Percentiles rank a stretch among this genome's conserved stretches.
Conservation (phyloP, 257 asterid species). For the Solanum stenotomum region DNA sequence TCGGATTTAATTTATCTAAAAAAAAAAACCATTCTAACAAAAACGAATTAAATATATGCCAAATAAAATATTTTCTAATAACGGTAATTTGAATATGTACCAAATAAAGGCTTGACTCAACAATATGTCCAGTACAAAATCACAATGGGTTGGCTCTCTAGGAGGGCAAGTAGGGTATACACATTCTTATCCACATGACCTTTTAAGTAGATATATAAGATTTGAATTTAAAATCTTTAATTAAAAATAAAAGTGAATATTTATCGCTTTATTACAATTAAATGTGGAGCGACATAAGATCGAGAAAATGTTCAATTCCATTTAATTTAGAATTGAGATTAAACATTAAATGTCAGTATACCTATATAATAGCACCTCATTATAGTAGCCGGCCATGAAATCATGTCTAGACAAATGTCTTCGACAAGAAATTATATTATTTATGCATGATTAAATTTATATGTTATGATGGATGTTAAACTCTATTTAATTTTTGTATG, state of each 20-base stretch:
- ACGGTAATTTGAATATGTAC: rapidly evolving
- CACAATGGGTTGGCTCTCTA: not conserved
- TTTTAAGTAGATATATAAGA: not conserved
- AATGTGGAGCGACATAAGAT: not conserved
- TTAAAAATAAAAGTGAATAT: not conserved
- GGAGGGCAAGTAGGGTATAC: not conserved
- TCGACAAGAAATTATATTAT: not conserved
- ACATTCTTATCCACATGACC: not conserved
- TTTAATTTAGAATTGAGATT: not conserved
- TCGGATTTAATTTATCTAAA: rapidly evolving
- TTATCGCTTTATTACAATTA: not conserved
- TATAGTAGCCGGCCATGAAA: not conserved
- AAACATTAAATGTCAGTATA: not conserved
- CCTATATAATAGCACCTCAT: not conserved
- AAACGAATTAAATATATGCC: rapidly evolving
- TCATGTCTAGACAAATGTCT: not conserved
- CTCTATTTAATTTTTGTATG: not conserved
- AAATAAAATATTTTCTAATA: not conserved
- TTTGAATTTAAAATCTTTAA: rapidly evolving
- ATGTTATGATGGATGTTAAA: not conserved
- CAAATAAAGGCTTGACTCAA: not conserved
- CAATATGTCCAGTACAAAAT: not conserved
- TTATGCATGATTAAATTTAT: not conserved
- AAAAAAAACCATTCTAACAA: not conserved
- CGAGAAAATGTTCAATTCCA: not conserved